Conservation (phyloP, 805 yeast genomes). For the Phaffomyces antillensis region DNA sequence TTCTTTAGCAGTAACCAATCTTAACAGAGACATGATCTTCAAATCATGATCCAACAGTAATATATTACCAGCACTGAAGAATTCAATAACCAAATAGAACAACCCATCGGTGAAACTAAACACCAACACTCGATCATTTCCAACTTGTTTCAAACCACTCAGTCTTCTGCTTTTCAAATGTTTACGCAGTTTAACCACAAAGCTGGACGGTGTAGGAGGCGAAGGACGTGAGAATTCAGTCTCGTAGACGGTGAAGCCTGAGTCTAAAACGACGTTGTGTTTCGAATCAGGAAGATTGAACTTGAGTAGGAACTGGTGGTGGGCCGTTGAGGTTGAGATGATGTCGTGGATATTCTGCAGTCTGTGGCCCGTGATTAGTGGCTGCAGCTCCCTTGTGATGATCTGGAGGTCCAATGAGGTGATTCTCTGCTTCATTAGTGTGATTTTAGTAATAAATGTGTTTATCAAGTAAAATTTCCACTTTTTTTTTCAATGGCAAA, state of each 20-base stretch:
- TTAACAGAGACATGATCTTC: conserved; percentile 65
- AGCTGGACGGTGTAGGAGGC: conserved; percentile 76
- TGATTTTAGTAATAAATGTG: too few species aligned
- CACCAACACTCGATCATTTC: conserved; percentile 77
- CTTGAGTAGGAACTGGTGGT: conserved; percentile 68
- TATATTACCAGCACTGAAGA: conserved; percentile 92
- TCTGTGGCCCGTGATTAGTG: conserved; percentile 54
- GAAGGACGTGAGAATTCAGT: conserved; percentile 79
- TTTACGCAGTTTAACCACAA: conserved; percentile 80
- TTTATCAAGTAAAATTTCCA: neutral
- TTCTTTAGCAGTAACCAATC: conserved; percentile 71
- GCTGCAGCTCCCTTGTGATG: conserved; percentile 57
- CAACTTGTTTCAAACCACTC: conserved; percentile 64
- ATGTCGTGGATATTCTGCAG: conserved; percentile 82
- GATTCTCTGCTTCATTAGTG: conserved; percentile 57
- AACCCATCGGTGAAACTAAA: conserved; percentile 79
- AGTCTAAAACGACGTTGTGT: conserved; percentile 67
- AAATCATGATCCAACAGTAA: conserved; percentile 63
- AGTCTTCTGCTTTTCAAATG: conserved; percentile 77
- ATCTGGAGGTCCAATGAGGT: conserved; percentile 77
- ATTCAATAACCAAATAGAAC: conserved; percentile 74
- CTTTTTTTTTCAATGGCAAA: neutral
- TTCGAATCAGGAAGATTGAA: conserved; percentile 82
- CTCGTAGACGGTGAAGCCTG: conserved; percentile 74
- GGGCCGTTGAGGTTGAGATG: conserved; percentile 39